A percentile compares a stretch with the other conserved stretches of the same genome.
Conservation (phyloP, 495 filamentous ascomycete genomes). For the Trichoderma asperelloides region DNA sequence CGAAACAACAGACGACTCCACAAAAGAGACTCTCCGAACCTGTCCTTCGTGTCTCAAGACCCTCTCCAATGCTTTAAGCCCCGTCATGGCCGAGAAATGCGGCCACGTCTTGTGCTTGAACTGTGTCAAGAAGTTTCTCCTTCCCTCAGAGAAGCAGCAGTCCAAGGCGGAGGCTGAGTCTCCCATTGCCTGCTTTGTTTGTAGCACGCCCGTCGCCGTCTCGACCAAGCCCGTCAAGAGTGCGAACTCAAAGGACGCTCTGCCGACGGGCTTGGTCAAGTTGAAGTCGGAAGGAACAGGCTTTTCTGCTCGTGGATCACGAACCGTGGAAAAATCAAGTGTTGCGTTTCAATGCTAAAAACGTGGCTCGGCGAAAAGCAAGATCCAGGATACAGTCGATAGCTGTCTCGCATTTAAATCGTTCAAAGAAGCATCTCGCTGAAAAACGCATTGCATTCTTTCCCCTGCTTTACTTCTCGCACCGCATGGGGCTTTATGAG, state of each 20-base stretch:
- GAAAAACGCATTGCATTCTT: no score
- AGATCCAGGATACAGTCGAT: no score
- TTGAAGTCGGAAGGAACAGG: conserved; percentile 86
- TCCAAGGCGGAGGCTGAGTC: conserved; percentile 43
- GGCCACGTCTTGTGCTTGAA: conserved; percentile 88
- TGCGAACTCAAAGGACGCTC: conserved; percentile 46
- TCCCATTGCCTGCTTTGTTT: conserved; percentile 73
- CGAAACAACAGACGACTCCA: conserved; percentile 55
- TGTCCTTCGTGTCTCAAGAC: conserved; percentile 88
- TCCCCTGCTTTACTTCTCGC: no score
- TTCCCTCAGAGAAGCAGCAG: conserved; percentile 49
- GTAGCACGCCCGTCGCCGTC: conserved; percentile 60
- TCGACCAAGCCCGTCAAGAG: conserved; percentile 32
- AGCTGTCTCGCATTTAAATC: no score
- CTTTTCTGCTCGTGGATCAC: conserved; percentile 78
- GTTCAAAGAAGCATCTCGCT: no score
- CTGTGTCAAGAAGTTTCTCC: conserved; percentile 85
- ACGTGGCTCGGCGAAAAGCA: background rate
- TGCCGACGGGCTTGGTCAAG: conserved; percentile 72
- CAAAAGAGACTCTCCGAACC: conserved; percentile 45
- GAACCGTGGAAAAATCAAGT: conserved; percentile 67
- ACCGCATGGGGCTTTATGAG: no score
- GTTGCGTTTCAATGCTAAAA: conserved; percentile 76
- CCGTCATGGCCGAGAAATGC: conserved; percentile 82
- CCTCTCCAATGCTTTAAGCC: conserved; percentile 73